Percentiles rank a stretch among this genome's conserved stretches.
Conservation (phyloP, 441 rosid genomes). For the Jatropha podagrica region DNA sequence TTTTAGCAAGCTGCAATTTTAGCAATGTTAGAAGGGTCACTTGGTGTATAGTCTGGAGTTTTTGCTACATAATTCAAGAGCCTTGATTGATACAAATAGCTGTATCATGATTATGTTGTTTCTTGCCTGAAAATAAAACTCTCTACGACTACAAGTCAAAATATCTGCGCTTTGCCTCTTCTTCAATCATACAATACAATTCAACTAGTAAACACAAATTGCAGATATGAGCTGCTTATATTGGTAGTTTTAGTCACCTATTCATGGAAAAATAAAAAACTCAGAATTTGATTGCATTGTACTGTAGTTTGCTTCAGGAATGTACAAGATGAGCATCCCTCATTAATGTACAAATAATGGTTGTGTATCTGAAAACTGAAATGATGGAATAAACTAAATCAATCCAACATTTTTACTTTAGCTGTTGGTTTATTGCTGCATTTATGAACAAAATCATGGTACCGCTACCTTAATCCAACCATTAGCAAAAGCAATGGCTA, state of each 20-base stretch:
- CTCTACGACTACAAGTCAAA: too few species aligned
- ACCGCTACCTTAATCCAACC: conserved; percentile 92
- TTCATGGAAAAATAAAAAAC: background rate
- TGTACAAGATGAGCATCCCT: conserved; percentile 11
- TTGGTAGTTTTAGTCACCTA: background rate
- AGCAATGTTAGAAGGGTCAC: too few species aligned
- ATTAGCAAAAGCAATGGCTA: conserved; percentile 82
- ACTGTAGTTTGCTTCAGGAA: background rate
- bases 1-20: too few species aligned
- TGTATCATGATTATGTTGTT: too few species aligned
- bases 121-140: too few species aligned
- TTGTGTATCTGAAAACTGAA: conserved; percentile 12
- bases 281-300: background rate
- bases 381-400: background rate
- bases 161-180: too few species aligned
- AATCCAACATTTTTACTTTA: background rate
- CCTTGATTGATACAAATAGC: too few species aligned
- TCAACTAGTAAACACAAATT: too few species aligned
- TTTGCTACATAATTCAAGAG: too few species aligned
- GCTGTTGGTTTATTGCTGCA: background rate
- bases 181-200: too few species aligned
- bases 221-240: background rate
- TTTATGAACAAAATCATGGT: conserved; percentile 33
- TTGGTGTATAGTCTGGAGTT: too few species aligned
- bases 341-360: conserved; percentile 14